Evolutionary conservation across 768 basidiomycete species (phyloP).

Genomic region (Ramaria sp.): DNA sequence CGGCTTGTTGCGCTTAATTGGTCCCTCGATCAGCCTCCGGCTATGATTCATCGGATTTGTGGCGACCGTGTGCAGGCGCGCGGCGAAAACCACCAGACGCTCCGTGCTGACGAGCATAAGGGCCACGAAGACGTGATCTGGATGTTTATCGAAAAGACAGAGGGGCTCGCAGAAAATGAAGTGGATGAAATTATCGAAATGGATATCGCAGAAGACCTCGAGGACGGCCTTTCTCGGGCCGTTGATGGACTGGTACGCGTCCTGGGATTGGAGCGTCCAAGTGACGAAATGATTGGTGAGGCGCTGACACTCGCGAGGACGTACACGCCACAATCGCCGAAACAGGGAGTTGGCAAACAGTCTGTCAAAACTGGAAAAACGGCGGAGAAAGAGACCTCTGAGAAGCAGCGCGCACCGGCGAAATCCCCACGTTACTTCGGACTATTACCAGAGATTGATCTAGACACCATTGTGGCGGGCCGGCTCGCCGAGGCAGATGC

Average conservation of each 20-base stretch:
- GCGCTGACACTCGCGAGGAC: constrained; percentile 31
- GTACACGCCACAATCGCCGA: constrained; percentile 30
- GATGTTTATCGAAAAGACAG: constrained; percentile 57
- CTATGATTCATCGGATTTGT: constrained; percentile 65
- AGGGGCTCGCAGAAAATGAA: constrained; percentile 51
- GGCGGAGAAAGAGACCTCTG: constrained; percentile 21
- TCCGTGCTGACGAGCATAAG: constrained; percentile 48
- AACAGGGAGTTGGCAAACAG: constrained; percentile 17
- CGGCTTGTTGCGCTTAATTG: constrained; percentile 79
- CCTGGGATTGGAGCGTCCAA: constrained; percentile 44
- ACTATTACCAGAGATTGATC: constrained; percentile 62
- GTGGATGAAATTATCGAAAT: constrained; percentile 65
- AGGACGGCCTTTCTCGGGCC: constrained; percentile 45
- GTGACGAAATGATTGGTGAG: constrained; percentile 42
- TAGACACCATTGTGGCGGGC: constrained; percentile 35
- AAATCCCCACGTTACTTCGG: constrained; percentile 61
- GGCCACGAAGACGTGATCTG: constrained; percentile 75
- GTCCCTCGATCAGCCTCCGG: constrained; percentile 44
- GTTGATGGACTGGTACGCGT: constrained; percentile 46
- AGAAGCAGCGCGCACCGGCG: constrained; percentile 23
- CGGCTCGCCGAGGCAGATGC: constrained; percentile 27
- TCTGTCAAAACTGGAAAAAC: constrained; percentile 8
- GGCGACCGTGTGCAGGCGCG: constrained; percentile 62
- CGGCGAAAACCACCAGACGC: constrained; percentile 76
- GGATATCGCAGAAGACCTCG: constrained; percentile 43